A percentile compares a stretch with the other conserved stretches of the same genome.
These are phyloP conservation scores for Colletotrichum simmondsii DNA, from an alignment of 2,329 filamentous ascomycete species.

Conservation along the genomic window DNA sequence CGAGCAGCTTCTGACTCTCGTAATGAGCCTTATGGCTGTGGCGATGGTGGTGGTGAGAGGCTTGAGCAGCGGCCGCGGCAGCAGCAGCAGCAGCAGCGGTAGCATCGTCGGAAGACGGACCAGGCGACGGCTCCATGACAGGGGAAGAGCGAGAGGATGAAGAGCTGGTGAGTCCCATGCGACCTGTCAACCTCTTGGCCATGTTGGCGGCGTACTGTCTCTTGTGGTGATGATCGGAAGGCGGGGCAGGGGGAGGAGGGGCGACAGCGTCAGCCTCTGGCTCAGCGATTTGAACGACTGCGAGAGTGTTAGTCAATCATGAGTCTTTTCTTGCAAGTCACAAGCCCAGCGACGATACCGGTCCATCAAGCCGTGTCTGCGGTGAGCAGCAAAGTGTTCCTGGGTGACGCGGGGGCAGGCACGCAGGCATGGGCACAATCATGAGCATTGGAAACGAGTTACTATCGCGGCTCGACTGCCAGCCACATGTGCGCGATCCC, in stretches of 20 bases:
- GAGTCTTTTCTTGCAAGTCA: conserved; percentile 27
- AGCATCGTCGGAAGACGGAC: conserved; percentile 42
- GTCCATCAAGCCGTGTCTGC: conserved; percentile 22
- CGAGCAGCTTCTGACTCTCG: conserved; percentile 68
- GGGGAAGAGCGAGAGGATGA: conserved; percentile 61
- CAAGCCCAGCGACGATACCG: conserved; percentile 32
- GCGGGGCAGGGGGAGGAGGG: conserved; percentile 35
- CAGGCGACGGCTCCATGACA: conserved; percentile 45
- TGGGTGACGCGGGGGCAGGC: conserved; percentile 36
- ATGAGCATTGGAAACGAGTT: not conserved
- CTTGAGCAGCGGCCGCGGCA: conserved; percentile 15
- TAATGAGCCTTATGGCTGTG: conserved; percentile 50
- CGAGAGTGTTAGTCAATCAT: conserved; percentile 9
- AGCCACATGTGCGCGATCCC: conserved; percentile 1
- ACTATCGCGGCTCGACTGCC: conserved; percentile 2
- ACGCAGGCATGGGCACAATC: not conserved
- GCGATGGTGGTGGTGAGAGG: conserved; percentile 42
- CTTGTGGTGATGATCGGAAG: conserved; percentile 50
- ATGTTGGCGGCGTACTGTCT: conserved; percentile 58
- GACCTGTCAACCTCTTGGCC: conserved; percentile 56
- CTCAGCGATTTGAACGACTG: conserved; percentile 70
- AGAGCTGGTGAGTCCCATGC: conserved; percentile 42
- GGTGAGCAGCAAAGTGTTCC: conserved; percentile 27
- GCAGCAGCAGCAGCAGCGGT: conserved; percentile 11
- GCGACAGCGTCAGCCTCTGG: conserved; percentile 45